Evolutionary conservation across 805 yeast genomes (phyloP), one percentile per base, ranked within the genome.

Genomic region (Starmerella apis): DNA sequence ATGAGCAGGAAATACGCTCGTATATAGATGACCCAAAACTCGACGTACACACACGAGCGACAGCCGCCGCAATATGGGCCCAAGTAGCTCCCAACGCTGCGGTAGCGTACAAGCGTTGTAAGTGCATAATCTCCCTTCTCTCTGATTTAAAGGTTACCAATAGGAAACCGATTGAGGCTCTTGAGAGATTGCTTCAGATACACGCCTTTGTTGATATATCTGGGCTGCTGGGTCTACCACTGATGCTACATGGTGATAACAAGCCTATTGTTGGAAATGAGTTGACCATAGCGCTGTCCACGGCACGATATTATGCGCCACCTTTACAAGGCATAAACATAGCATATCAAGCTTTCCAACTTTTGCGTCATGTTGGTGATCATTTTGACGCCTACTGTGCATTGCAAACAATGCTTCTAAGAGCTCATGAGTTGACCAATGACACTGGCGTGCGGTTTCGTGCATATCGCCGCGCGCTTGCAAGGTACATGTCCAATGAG

Each of bases 381-480:
- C 44, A 41, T 9, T 41, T 41, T 18, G 44, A 41, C n/a, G 44
- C 44, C 16, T 41, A 16, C 23, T 16, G 23, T 16, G 44, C 33
- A 2, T 11, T 41, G 16, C 44, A 18, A 19, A 18, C 33, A 4
- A 25, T 41, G 44, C 22, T 27, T 8, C 14, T 25, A 9, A 31
- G 44, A 6, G 44, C 44, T 3, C 22, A n/a, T 4, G 33, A 25
- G 23, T 16, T 25, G 3, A 27, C 33, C 5, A 32, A 32, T 9
- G 24, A 10, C 14, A 16, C 5, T 7, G 44, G 44, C 3, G 44
- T 41, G 14, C 44, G 44, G 5, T 27, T 22, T 18, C 44, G 33
- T 2, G 44, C 44, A 16, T 41, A 41, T 16, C 33, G 32, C 10
- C 44, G 44, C 9, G 44, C 44, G 11, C 3, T 41, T n/a, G 5